Base-by-base conservation (phyloP, 1,284 basidiomycete species). In the Rhodotorula mucilaginosa region DNA sequence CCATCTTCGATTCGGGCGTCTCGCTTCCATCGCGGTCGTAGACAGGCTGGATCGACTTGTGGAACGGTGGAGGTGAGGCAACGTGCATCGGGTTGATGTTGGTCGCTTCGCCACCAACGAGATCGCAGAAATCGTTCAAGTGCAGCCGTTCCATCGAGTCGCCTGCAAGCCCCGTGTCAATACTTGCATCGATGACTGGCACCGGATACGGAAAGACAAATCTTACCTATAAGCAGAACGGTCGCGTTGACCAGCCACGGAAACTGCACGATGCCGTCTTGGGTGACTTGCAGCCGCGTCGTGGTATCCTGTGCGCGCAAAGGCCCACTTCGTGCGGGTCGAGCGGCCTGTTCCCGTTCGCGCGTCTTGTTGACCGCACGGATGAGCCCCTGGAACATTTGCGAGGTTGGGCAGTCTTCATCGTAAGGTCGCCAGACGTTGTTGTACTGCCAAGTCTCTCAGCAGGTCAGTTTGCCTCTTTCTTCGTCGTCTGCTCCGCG, bases 141-240 rank as follows among this genome's bases (percentile, higher is more conserved):
- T 76, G 75, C 0, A 76, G 67, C 0, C 75, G 75, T 31, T 76
- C 75, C 65, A 76, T 76, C 67, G 75, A 76, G 68, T 76, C 75
- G 34, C 75, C 75, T 74, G 60, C 16, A n/a, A 5, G 44, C 54
- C 3, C 1, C 15, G n/a, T 2, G 31, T 39, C 5, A 57, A 47
- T 19, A 5, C 3, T 44, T 6, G 12, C 26, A 13, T 18, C 1
- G 58, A 5, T 19, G 4, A 5, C 4, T 8, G 5, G n/a, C 3
- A 8, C 34, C n/a, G 6, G 7, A 13, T 3, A 16, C 5, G 15
- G 16, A 6, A 18, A 23, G 13, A 8, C 64, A 26, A 26, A 26
- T 26, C 26, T 47, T 26, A 70, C 73, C 73, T 31, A 70, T 68
- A 5, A 74, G 57, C 7, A 74, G 39, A 8, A 74, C 67, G 1